phyloP scores from a whole-genome alignment of 2,329 filamentous ascomycete genomes.

The Ploettnerulaceae sp. region DNA sequence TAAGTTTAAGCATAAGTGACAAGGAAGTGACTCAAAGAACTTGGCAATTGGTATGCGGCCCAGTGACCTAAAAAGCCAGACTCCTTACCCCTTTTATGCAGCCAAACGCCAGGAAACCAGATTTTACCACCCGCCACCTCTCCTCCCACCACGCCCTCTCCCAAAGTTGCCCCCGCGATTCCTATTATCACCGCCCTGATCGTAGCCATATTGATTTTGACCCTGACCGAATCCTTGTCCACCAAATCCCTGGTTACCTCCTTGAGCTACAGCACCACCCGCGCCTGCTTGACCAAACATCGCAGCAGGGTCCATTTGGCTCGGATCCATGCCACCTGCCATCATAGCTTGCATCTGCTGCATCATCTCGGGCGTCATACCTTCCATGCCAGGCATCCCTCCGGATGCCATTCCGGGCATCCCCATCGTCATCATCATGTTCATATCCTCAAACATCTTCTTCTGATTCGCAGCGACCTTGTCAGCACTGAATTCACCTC shows the following conservation, averaged over 20 bases:
- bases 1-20: too few relatives aligned
- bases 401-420: conserved; percentile 43
- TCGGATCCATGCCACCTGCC: conserved; percentile 58
- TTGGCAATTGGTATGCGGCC: too few relatives aligned
- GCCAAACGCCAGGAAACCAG: conserved; percentile 11
- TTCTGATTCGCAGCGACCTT: conserved; percentile 61
- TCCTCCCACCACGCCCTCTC: conserved; percentile 30
- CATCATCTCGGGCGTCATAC: conserved; percentile 63
- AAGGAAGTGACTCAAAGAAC: too few relatives aligned
- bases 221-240: conserved; percentile 44
- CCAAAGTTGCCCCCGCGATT: conserved; percentile 33
- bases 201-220: conserved; percentile 32
- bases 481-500: conserved; percentile 68
- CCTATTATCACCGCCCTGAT: conserved; percentile 28
- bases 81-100: conserved; percentile 8
- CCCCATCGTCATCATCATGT: conserved; percentile 61
- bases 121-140: conserved; percentile 20
- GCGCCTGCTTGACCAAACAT: conserved; percentile 48
- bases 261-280: conserved; percentile 43
- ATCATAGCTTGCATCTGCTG: conserved; percentile 69
- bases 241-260: conserved; percentile 45
- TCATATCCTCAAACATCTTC: conserved; percentile 72
- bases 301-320: conserved; percentile 59
- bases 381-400: conserved; percentile 54
- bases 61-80: conserved; percentile 6